Evolutionary conservation across 2,329 filamentous ascomycete genomes (phyloP).

Genomic region (Chalaropsis ovoidea): DNA sequence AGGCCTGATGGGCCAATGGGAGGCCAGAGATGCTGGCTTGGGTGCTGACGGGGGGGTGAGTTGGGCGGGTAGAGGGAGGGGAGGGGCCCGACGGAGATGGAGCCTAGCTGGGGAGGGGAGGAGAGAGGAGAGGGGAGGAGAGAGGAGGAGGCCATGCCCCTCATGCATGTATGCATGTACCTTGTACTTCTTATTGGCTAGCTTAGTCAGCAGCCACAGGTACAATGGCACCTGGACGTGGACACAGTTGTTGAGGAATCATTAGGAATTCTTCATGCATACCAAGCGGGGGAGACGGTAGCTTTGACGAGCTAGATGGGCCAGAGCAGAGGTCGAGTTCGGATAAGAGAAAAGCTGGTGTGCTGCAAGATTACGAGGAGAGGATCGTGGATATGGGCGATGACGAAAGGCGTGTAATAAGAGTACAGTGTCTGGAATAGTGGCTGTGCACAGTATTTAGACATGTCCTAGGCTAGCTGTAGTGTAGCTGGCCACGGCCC

Average conservation of each 20-base stretch:
- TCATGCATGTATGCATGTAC: not conserved
- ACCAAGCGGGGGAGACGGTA: not conserved
- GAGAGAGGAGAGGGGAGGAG: not conserved
- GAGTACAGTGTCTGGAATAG: not conserved
- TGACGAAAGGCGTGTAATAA: not conserved
- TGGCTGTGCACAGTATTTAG: not conserved
- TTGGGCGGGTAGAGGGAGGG: constrained; percentile 8
- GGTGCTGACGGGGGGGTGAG: not conserved
- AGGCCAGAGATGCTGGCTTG: not conserved
- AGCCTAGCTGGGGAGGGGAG: not conserved
- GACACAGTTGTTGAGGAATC: not conserved
- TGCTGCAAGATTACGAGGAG: too few species aligned
- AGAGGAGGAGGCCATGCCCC: not conserved
- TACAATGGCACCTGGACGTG: not conserved
- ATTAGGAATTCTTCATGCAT: constrained; percentile 7
- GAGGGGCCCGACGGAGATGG: not conserved
- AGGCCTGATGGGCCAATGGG: not conserved
- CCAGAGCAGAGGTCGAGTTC: too few species aligned
- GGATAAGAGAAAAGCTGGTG: not conserved
- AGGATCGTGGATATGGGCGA: not conserved
- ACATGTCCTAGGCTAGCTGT: not conserved
- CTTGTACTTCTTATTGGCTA: not conserved
- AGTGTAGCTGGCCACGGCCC: too few species aligned
- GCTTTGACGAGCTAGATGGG: not conserved
- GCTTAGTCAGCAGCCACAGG: not conserved